phyloP scores from a whole-genome alignment of 176 grass and related monocot genomes.

The Triticum aestivum region DNA sequence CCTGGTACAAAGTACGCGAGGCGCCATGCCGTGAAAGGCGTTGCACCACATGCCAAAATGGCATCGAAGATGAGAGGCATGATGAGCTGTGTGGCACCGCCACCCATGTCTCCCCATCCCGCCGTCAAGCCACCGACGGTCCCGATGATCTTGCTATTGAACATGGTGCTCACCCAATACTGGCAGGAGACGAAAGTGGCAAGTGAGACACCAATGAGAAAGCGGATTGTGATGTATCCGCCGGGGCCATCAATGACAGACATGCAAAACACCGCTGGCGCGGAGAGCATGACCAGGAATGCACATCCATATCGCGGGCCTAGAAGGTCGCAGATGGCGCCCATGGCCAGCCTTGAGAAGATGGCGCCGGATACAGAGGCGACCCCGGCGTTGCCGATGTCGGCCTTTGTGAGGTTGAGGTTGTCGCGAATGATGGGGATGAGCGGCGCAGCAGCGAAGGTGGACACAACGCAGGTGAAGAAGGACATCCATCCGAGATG shows the following conservation, averaged over 20 bases:
- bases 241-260: constrained; percentile 38
- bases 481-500: constrained; percentile 10
- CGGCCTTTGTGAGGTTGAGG: background rate
- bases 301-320: constrained; percentile 79
- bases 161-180: constrained; percentile 91
- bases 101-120: constrained; percentile 86
- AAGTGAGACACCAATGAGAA: constrained; percentile 77
- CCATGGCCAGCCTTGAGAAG: constrained; percentile 84
- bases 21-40: constrained; percentile 68
- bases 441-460: background rate
- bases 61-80: constrained; percentile 34
- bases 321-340: constrained; percentile 66
- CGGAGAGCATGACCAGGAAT: constrained; percentile 74
- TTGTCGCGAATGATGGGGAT: background rate
- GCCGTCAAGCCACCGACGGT: constrained; percentile 53
- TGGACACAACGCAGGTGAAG: background rate
- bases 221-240: constrained; percentile 60
- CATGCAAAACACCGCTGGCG: constrained; percentile 79
- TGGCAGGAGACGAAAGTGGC: constrained; percentile 87
- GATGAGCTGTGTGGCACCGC: constrained; percentile 73
- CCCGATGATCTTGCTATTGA: constrained; percentile 62
- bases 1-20: constrained; percentile 80
- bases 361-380: constrained; percentile 40
- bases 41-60: constrained; percentile 54
- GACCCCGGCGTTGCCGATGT: background rate